Conservation (phyloP, 2,329 filamentous ascomycete species). For the Thielaviopsis euricoi region DNA sequence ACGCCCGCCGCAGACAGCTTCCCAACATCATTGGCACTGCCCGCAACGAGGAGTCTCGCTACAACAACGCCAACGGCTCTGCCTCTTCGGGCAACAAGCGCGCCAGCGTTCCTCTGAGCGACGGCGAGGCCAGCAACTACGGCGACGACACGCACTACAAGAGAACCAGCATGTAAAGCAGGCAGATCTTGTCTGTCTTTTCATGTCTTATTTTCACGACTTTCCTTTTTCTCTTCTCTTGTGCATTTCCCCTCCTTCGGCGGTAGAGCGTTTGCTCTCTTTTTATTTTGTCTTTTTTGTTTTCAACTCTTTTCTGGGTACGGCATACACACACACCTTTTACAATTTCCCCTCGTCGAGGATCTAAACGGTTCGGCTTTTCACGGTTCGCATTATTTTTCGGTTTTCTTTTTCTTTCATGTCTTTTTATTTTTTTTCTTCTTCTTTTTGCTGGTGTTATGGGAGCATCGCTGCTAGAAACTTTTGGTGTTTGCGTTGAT, state of each 20-base stretch:
- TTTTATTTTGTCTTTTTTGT: neutral
- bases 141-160: constrained; percentile 29
- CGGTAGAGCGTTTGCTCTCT: neutral
- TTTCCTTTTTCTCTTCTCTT: neutral
- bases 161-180: constrained; percentile 28
- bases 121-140: constrained; percentile 28
- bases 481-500: neutral
- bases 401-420: neutral
- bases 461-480: neutral
- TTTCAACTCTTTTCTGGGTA: neutral
- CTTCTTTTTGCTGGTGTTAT: neutral
- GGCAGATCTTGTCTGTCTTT: neutral
- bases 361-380: neutral
- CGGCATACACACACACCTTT: constrained; percentile 1
- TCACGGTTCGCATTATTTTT: constrained; percentile 1
- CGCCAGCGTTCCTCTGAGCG: constrained; percentile 25
- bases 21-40: constrained; percentile 38
- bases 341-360: neutral
- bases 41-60: constrained; percentile 31
- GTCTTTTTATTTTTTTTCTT: constrained; percentile 2
- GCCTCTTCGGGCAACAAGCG: constrained; percentile 17
- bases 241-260: neutral
- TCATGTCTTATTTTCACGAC: neutral
- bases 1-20: constrained; percentile 51
- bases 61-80: constrained; percentile 7